These are phyloP conservation scores for Neoconidiobolus thromboides DNA, from an alignment of 371 early-diverging fungal species.

Conservation along the genomic window DNA sequence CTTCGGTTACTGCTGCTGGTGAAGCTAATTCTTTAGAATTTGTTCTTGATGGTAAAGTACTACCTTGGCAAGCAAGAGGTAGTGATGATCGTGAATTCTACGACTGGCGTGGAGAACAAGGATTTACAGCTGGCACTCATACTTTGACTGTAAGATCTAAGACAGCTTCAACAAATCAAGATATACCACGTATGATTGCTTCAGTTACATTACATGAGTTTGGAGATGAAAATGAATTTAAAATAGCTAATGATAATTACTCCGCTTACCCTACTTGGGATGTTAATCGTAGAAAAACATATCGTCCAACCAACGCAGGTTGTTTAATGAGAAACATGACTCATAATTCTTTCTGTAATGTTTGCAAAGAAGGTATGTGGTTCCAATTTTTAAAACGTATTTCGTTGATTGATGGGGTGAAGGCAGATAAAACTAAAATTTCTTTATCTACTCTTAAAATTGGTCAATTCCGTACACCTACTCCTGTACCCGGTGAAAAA, in stretches of 20 bases:
- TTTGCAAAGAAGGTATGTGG: conserved; percentile 38
- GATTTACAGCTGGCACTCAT: conserved; percentile 5
- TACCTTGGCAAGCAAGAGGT: conserved; percentile 23
- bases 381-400: conserved; percentile 14
- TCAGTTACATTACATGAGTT: conserved; percentile 30
- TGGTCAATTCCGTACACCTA: not conserved
- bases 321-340: conserved; percentile 43
- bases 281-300: conserved; percentile 15
- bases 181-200: conserved; percentile 31
- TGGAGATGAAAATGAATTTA: conserved; percentile 19
- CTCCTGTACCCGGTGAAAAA: not conserved
- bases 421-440: not conserved
- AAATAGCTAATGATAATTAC: conserved; percentile 16
- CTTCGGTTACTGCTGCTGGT: conserved; percentile 29
- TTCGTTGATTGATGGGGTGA: conserved; percentile 2
- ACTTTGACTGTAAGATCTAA: not conserved
- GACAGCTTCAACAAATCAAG: not conserved
- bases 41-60: conserved; percentile 19
- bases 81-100: conserved; percentile 25
- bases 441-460: not conserved
- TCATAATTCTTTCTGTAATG: conserved; percentile 19
- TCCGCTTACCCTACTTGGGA: conserved; percentile 26
- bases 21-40: conserved; percentile 14
- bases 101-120: conserved; percentile 18
- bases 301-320: conserved; percentile 25